Evolutionary conservation across 345 rosid genomes (phyloP), one percentile per base, ranked within the genome.

Genomic region (Salix suchowensis): DNA sequence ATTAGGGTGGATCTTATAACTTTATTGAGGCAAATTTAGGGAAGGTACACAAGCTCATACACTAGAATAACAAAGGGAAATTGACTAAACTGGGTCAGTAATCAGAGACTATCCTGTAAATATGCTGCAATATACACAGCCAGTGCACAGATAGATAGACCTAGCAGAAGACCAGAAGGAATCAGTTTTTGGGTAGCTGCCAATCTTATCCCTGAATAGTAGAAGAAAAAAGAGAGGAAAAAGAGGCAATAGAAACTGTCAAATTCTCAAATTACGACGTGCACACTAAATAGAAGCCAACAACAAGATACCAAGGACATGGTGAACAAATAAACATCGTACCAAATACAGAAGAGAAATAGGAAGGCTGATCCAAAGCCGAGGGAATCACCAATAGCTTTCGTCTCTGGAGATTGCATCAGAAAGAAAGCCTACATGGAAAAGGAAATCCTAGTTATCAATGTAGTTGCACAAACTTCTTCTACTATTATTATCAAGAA

Each of bases 281-380:
- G 11, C 62, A 58, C 23, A 40, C 19, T 36, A 34, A n/a, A 68
- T 1, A 21, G 7, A 30, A 68, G 40, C 3, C 1, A 68, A 4
- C 12, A 24, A 62, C 37, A 15, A 75, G 77, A 68, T 36, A 68
- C 19, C 70, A 24, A 48, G 44, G 40, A 79, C 12, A 71, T 67
- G 13, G 24, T 67, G 71, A 14, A 67, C 16, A 70, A 12, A 32
- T 4, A 40, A 77, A 61, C 23, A 67, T 48, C 85, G 69, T 82
- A 92, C 97, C 97, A 42, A 89, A 94, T 55, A 91, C 90, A 4
- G 83, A 86, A 68, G 94, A 79, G 82, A 94, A 94, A 94, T 46
- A 92, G 91, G 76, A 91, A 85, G 65, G 96, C 88, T 18, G 94
- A 81, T 19, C 97, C 97, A 69, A 94, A 91, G 44, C 93, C 97